A percentile compares a stretch with the other conserved stretches of the same genome.
Conservation (phyloP, 2,329 filamentous ascomycete species). For the Emergomyces orientalis region DNA sequence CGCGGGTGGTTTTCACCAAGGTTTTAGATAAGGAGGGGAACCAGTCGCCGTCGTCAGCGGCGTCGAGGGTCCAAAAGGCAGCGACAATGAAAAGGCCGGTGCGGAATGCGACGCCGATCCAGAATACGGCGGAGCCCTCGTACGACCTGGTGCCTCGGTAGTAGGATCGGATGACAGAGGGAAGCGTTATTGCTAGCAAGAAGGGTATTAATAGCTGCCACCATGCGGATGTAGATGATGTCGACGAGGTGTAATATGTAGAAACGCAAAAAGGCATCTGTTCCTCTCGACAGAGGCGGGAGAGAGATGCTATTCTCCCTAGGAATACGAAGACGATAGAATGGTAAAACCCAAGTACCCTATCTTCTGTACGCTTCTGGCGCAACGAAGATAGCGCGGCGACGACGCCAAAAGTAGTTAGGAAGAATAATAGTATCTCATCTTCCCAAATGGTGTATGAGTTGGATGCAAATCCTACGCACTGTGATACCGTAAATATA, state of each 20-base stretch:
- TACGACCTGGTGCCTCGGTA: slow-evolving; percentile 76
- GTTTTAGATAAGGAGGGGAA: slow-evolving; percentile 53
- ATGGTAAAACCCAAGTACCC: slow-evolving; percentile 71
- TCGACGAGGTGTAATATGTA: slow-evolving; percentile 87
- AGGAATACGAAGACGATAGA: slow-evolving; percentile 73
- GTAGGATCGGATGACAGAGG: slow-evolving; percentile 72
- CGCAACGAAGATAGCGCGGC: slow-evolving; percentile 66
- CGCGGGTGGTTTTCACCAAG: slow-evolving; percentile 61
- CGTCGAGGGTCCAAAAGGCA: slow-evolving; percentile 79
- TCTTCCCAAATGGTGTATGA: slow-evolving; percentile 99
- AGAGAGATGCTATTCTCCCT: slow-evolving; percentile 71
- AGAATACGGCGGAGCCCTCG: slow-evolving; percentile 72
- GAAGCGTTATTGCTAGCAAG: slow-evolving; percentile 60
- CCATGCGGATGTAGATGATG: slow-evolving; percentile 81
- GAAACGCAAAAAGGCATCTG: slow-evolving; percentile 96
- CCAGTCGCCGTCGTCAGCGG: slow-evolving; percentile 77
- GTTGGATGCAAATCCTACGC: slow-evolving; percentile 91
- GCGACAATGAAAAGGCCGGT: slow-evolving; percentile 65
- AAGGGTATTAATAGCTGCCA: slow-evolving; percentile 84
- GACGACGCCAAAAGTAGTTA: slow-evolving; percentile 75
- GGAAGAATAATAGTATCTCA: slow-evolving; percentile 82
- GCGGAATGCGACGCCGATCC: slow-evolving; percentile 74
- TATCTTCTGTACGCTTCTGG: slow-evolving; percentile 56
- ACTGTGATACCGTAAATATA: slow-evolving; percentile 74
- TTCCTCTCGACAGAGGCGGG: slow-evolving; percentile 89